Evolutionary conservation across 169 alveolate genomes (phyloP).

Genomic region (Plasmodium gallinaceum): DNA sequence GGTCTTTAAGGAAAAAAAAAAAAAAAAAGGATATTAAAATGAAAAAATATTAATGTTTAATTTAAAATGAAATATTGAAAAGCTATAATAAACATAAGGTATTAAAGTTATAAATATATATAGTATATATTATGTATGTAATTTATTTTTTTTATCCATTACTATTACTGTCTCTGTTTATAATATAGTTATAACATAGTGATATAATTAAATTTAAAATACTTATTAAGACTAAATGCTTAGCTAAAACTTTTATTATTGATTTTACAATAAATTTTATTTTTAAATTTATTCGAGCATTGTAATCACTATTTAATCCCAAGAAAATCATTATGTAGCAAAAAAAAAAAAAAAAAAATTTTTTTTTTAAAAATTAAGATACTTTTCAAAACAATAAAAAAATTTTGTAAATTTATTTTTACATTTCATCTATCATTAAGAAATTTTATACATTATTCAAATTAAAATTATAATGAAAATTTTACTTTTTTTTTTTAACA

Average conservation of each 20-base stretch:
- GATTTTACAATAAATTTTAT: conserved; percentile 70
- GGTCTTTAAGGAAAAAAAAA: conserved; percentile 53
- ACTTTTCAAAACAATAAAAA: conserved; percentile 8
- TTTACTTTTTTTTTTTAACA: conserved; percentile 11
- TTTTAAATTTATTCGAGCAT: conserved; percentile 73
- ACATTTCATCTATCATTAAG: conserved; percentile 60
- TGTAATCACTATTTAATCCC: conserved; percentile 76
- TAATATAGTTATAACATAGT: conserved; percentile 64
- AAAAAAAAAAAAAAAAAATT: conserved; percentile 33
- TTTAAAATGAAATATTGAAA: conserved; percentile 14
- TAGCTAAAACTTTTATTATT: conserved; percentile 61
- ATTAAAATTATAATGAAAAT: conserved; percentile 11
- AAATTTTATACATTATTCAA: conserved; percentile 12
- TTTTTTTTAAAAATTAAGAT: conserved; percentile 34
- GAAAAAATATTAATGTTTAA: conserved; percentile 13
- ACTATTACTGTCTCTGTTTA: conserved; percentile 72
- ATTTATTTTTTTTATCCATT: conserved; percentile 30
- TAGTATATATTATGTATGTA: conserved; percentile 6
- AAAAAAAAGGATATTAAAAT: conserved; percentile 2
- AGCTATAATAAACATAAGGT: background rate
- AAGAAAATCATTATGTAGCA: conserved; percentile 73
- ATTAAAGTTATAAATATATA: background rate
- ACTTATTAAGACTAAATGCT: conserved; percentile 73
- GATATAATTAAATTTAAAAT: conserved; percentile 64
- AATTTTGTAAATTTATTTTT: conserved; percentile 36